Percentiles rank a stretch among this genome's conserved stretches.
These are phyloP conservation scores for Leishmania lainsoni DNA, from an alignment of 208 protist genomes.

Conservation along the genomic window DNA sequence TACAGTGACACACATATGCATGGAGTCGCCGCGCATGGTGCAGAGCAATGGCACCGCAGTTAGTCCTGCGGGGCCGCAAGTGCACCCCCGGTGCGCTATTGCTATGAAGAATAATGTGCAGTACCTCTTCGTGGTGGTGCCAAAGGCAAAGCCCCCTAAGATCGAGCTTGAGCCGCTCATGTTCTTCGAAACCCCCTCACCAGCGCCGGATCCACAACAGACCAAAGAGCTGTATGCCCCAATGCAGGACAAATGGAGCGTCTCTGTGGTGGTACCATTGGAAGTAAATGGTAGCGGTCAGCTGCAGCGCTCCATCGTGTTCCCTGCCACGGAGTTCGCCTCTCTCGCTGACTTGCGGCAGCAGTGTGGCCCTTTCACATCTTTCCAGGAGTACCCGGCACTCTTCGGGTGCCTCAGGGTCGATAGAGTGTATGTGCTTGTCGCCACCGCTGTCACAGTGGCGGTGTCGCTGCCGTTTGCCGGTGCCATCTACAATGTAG, in stretches of 20 bases:
- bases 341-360: slow-evolving; percentile 55
- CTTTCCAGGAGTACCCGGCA: slow-evolving; percentile 58
- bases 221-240: slow-evolving; percentile 35
- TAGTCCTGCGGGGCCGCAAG: not conserved
- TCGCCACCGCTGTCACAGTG: slow-evolving; percentile 50
- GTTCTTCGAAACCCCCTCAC: slow-evolving; percentile 58
- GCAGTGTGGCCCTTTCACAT: slow-evolving; percentile 68
- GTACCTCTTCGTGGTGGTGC: slow-evolving; percentile 69
- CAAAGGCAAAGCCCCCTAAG: slow-evolving; percentile 35
- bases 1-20: not conserved
- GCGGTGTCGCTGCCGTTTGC: slow-evolving; percentile 57
- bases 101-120: slow-evolving; percentile 45
- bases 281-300: slow-evolving; percentile 59
- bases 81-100: slow-evolving; percentile 59
- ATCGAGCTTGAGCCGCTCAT: slow-evolving; percentile 63
- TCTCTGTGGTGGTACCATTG: slow-evolving; percentile 45
- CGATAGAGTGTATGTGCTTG: slow-evolving; percentile 82
- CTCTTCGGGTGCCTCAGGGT: slow-evolving; percentile 77
- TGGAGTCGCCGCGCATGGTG: slow-evolving; percentile 2
- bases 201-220: slow-evolving; percentile 6
- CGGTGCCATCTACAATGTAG: slow-evolving; percentile 58
- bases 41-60: not conserved
- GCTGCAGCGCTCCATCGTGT: slow-evolving; percentile 48
- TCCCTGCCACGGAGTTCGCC: slow-evolving; percentile 60
- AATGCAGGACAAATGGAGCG: slow-evolving; percentile 31